Evolutionary conservation across 108 stramenopile species (phyloP).

Genomic region (Aurantiochytrium sp.): DNA sequence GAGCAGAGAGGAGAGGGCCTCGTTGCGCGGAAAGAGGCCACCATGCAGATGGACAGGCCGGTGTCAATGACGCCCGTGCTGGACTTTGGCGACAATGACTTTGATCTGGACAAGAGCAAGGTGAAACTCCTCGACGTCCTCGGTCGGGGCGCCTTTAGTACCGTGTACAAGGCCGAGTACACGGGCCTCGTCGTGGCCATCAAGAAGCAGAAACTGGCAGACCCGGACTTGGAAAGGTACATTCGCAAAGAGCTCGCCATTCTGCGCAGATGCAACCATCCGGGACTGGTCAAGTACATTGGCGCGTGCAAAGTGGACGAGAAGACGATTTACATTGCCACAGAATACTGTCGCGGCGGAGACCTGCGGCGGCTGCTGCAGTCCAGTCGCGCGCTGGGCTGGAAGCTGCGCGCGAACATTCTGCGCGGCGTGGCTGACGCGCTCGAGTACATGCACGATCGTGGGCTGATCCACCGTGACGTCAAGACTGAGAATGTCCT

Average conservation of each 20-base stretch:
- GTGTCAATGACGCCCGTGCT: neutral
- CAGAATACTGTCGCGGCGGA: neutral
- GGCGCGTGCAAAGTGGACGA: conserved; percentile 9
- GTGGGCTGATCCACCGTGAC: conserved; percentile 20
- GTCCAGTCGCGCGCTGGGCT: neutral
- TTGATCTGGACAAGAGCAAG: neutral
- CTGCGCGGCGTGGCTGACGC: neutral
- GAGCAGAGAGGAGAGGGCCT: too few relatives aligned
- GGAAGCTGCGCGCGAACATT: conserved; percentile 18
- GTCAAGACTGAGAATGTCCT: conserved; percentile 28
- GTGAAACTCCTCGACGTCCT: neutral
- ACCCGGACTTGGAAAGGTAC: conserved; percentile 20
- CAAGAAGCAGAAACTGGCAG: conserved; percentile 10
- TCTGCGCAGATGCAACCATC: neutral
- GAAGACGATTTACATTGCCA: conserved; percentile 14
- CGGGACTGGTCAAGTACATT: conserved; percentile 15
- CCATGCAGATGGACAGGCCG: neutral
- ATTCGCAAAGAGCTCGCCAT: conserved; percentile 7
- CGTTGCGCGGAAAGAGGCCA: neutral
- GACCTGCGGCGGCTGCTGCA: neutral
- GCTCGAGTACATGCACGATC: conserved; percentile 17
- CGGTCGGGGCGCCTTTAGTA: conserved; percentile 19
- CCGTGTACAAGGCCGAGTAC: conserved; percentile 15
- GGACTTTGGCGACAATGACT: neutral
- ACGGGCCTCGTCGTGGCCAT: neutral